Conservation (phyloP, 257 asterid genomes). For the Gentiana macrophylla region DNA sequence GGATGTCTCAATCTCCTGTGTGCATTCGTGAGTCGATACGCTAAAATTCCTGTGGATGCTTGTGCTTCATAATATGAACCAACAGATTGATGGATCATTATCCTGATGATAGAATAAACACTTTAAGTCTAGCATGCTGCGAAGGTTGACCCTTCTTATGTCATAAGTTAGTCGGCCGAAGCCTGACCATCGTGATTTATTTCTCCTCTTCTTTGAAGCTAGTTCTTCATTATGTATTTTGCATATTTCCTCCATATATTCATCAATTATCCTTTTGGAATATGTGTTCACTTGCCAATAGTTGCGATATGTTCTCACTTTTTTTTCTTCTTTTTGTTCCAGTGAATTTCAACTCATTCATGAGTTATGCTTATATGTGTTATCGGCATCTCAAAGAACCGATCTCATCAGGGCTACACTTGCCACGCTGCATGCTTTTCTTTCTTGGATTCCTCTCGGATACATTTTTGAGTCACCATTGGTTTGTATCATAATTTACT, state of each 20-base stretch:
- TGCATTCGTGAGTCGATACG: no score
- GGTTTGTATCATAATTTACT: constrained; percentile 44
- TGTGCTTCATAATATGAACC: no score
- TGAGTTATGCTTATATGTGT: constrained; percentile 81
- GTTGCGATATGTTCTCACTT: background rate
- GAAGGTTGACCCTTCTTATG: no score
- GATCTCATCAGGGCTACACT: constrained; percentile 94
- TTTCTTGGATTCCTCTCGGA: constrained; percentile 98
- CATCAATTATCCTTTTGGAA: no score
- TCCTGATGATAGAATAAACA: no score
- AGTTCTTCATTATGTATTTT: background rate
- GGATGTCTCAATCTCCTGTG: no score
- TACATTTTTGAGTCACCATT: constrained; percentile 93
- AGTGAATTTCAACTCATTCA: constrained; percentile 97
- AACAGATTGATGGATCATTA: no score
- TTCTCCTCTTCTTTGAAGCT: no score
- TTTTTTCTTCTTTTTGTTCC: constrained; percentile 18
- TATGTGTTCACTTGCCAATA: background rate
- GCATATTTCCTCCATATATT: background rate
- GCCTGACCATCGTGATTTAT: no score
- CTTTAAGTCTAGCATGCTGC: no score
- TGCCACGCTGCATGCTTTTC: constrained; percentile 92
- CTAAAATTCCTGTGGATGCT: no score
- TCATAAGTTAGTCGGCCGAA: no score
- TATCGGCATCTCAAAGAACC: constrained; percentile 88